These are phyloP conservation scores for Verticillium nubilum DNA, from an alignment of 2,329 filamentous ascomycete genomes.

Conservation along the genomic window DNA sequence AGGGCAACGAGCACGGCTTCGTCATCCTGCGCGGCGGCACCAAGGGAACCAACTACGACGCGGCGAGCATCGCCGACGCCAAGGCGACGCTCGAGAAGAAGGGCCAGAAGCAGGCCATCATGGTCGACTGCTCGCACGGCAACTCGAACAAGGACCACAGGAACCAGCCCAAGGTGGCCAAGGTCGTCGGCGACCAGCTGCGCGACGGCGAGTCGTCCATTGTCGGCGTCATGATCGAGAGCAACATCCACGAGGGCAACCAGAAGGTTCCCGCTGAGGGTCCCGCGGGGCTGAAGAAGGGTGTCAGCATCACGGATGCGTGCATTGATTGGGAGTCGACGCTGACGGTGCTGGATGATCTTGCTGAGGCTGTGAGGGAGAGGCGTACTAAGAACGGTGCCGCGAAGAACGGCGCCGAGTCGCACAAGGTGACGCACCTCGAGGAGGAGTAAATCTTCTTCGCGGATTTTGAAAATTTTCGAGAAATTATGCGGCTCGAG, in stretches of 20 bases:
- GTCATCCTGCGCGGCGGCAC: constrained; percentile 91
- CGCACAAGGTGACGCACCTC: constrained; percentile 37
- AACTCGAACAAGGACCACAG: constrained; percentile 97
- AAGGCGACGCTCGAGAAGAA: constrained; percentile 78
- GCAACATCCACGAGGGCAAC: constrained; percentile 87
- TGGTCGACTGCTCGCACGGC: constrained; percentile 98
- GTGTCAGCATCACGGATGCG: constrained; percentile 91
- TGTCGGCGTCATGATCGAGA: constrained; percentile 98
- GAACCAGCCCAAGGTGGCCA: constrained; percentile 92
- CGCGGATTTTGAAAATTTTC: neutral
- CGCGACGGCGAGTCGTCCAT: constrained; percentile 82
- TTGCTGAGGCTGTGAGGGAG: constrained; percentile 76
- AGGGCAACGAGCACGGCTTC: constrained; percentile 94
- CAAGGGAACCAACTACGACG: constrained; percentile 90
- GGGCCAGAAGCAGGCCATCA: constrained; percentile 81
- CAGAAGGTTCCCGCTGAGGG: constrained; percentile 86
- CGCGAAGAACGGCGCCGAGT: constrained; percentile 21
- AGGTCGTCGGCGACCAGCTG: constrained; percentile 76
- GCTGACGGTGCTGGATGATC: constrained; percentile 72
- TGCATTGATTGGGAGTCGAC: constrained; percentile 93
- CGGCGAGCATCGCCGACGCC: constrained; percentile 71
- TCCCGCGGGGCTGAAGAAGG: constrained; percentile 71
- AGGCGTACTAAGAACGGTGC: constrained; percentile 54
- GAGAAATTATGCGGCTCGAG: too few relatives aligned
- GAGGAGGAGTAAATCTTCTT: constrained; percentile 40